Conservation (phyloP, 225 moss, liverwort and hornwort species). For the Lunularia cruciata region DNA sequence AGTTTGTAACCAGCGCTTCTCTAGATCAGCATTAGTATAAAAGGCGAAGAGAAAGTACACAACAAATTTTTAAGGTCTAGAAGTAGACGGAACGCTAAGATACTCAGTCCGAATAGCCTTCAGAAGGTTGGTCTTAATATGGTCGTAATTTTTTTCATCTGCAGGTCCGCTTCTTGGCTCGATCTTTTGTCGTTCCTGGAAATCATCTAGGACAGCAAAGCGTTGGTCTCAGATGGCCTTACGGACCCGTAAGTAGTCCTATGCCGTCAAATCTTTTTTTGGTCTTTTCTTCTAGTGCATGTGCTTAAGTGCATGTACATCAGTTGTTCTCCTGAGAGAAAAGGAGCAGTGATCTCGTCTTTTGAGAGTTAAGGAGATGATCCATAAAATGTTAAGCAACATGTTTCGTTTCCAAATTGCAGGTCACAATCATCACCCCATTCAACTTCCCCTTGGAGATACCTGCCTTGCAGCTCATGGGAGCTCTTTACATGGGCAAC, state of each 20-base stretch:
- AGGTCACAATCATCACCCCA: conserved; percentile 97
- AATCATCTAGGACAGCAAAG: conserved; percentile 93
- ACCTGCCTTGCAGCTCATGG: conserved; percentile 86
- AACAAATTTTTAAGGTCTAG: no score
- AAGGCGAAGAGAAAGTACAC: no score
- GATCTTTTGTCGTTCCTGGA: conserved; percentile 84
- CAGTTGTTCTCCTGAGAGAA: no score
- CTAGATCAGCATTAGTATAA: no score
- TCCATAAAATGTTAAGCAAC: no score
- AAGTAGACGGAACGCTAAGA: no score
- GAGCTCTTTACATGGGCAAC: conserved; percentile 99
- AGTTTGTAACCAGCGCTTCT: no score
- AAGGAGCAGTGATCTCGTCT: no score
- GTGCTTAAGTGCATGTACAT: background rate
- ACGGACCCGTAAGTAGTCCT: conserved; percentile 76
- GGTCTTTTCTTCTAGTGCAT: conserved; percentile 20
- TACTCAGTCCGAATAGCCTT: background rate
- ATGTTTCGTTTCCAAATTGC: background rate
- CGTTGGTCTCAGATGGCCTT: conserved; percentile 92
- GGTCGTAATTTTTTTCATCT: background rate
- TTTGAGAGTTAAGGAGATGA: no score
- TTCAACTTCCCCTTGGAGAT: conserved; percentile 99
- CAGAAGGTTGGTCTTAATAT: background rate
- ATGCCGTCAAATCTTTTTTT: background rate
- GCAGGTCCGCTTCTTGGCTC: conserved; percentile 98